Evolutionary conservation across 305 asterid species (phyloP), one percentile per base, ranked within the genome.

Genomic region (Fraxinus nigra): DNA sequence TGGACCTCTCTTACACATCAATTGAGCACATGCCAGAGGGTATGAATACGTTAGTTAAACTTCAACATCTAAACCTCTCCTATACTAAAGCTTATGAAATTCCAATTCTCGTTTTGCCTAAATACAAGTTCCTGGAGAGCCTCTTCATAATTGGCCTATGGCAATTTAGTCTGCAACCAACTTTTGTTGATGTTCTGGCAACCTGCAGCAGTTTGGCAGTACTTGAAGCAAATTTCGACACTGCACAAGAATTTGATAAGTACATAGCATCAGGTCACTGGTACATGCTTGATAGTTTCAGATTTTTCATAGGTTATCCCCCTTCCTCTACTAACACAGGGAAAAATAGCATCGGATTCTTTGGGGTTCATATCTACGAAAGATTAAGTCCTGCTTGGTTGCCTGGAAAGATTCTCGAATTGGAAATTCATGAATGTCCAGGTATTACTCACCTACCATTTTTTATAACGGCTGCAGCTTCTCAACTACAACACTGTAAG

Each of bases 231-330:
- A 81, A 72, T 65, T 86, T 86, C 59, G 56, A 63, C 14, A 79
- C 22, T 38, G 11, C 72, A 32, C 22, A 79, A n/a, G 81, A 78
- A 54, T 86, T 84, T 37, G 22, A 70, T 59, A 13, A 11, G 18
- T 84, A 84, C 32, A 22, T 48, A 2, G 34, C 2, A 16, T 81
- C 83, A 1, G 83, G 81, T 24, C 78, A 81, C 75, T 86, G 87
- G 87, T 33, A 48, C 40, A 34, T 48, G n/a, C 84, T 86, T 1
- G 82, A 84, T 32, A 76, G 78, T 61, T 82, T 86, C 87, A 86
- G 80, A 65, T 81, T 86, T 69, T 79, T 74, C 38, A 48, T 86
- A 35, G 87, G 89, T 51, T 24, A 61, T 54, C 82, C 69, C 3
- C 34, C 63, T 2, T 61, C 78, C 38, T 81, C 82, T 75, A 18